Percentiles rank a stretch among this genome's conserved stretches.
These are phyloP conservation scores for Melampsora americana DNA, from an alignment of 1,284 basidiomycete species.

Conservation along the genomic window DNA sequence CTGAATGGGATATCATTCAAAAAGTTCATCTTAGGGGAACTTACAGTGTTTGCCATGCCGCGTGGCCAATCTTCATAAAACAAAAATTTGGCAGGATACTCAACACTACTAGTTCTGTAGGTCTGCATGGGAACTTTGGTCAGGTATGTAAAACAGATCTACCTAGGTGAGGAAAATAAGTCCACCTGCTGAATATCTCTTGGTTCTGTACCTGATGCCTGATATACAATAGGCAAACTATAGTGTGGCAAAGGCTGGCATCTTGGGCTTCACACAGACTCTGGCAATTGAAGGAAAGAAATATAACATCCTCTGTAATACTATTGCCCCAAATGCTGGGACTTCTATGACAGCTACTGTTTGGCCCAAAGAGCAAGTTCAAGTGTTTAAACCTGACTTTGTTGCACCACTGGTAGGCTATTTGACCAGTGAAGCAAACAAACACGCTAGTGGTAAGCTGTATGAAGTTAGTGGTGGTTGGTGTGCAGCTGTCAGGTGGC, in stretches of 20 bases:
- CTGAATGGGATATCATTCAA: conserved; percentile 93
- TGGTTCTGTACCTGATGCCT: too few relatives aligned
- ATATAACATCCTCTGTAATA: conserved; percentile 84
- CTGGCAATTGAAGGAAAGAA: conserved; percentile 88
- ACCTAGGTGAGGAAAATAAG: conserved; percentile 66
- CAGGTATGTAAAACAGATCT: conserved; percentile 66
- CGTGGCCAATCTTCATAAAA: too few relatives aligned
- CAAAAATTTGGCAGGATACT: conserved; percentile 95
- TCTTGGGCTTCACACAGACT: conserved; percentile 83
- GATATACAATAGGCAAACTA: conserved; percentile 46
- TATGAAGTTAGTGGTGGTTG: conserved; percentile 92
- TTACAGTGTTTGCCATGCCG: conserved; percentile 71
- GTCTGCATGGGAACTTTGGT: conserved; percentile 89
- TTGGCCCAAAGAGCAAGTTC: too few relatives aligned
- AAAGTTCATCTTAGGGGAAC: conserved; percentile 73
- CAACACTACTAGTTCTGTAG: conserved; percentile 87
- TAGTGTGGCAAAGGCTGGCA: conserved; percentile 79
- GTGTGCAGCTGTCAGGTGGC: conserved; percentile 79
- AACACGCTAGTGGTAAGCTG: conserved; percentile 69
- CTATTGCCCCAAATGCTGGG: conserved; percentile 82
- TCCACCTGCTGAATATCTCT: conserved; percentile 56
- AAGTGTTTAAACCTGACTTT: too few relatives aligned
- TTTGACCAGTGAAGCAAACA: too few relatives aligned
- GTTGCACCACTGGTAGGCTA: too few relatives aligned
- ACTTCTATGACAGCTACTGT: conserved; percentile 61